Percentiles rank a stretch among this genome's conserved stretches.
phyloP scores from a whole-genome alignment of 805 yeast species.

The Starmerella asiatica region DNA sequence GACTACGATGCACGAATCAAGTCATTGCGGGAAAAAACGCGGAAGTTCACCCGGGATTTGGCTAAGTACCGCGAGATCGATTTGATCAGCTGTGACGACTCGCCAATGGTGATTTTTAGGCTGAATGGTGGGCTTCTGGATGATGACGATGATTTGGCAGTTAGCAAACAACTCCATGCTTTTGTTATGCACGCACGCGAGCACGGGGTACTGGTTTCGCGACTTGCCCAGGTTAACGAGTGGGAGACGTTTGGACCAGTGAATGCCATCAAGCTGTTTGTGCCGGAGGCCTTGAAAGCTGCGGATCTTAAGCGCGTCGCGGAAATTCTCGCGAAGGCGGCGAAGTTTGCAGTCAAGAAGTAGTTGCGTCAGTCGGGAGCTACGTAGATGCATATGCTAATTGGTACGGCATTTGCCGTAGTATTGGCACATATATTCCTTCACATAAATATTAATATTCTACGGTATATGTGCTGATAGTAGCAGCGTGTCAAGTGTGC shows the following conservation, averaged over 20 bases:
- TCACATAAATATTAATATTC: too few relatives aligned
- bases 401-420: too few relatives aligned
- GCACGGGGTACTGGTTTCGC: constrained; percentile 46
- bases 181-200: constrained; percentile 46
- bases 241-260: constrained; percentile 62
- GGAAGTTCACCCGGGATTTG: constrained; percentile 12
- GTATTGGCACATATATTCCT: too few relatives aligned
- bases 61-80: constrained; percentile 29
- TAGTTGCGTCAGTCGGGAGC: too few relatives aligned
- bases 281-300: constrained; percentile 36
- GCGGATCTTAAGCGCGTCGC: constrained; percentile 36
- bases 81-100: constrained; percentile 42
- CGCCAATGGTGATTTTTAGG: constrained; percentile 60
- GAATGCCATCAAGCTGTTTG: constrained; percentile 43
- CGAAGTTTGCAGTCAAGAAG: constrained; percentile 8
- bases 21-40: constrained; percentile 17
- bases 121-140: constrained; percentile 32
- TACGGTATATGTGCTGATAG: too few relatives aligned
- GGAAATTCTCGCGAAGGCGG: constrained; percentile 24
- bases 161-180: constrained; percentile 51
- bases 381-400: too few relatives aligned
- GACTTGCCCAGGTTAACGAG: constrained; percentile 49
- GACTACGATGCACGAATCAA: constrained; percentile 21
- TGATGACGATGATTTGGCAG: constrained; percentile 27
- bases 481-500: too few relatives aligned